These are phyloP conservation scores for Vaccinium macrocarpon DNA, from an alignment of 148 eudicot species.

Conservation along the genomic window DNA sequence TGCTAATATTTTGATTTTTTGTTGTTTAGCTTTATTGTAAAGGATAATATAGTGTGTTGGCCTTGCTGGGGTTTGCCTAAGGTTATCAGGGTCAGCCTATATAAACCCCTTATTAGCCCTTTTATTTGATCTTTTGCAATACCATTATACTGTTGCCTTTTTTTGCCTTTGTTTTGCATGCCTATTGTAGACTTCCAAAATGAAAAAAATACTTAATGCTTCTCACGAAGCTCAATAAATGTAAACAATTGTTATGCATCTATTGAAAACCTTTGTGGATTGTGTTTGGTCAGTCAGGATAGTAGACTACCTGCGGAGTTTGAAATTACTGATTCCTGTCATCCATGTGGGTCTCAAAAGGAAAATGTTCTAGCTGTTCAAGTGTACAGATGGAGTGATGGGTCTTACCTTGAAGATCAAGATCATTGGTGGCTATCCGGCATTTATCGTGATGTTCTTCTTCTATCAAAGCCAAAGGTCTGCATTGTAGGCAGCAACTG, in stretches of 20 bases:
- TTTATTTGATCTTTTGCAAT: background rate
- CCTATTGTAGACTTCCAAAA: background rate
- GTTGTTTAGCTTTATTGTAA: background rate
- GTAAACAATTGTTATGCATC: background rate
- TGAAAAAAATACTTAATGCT: background rate
- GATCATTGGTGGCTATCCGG: conserved; percentile 99
- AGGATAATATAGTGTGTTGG: background rate
- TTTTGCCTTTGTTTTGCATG: background rate
- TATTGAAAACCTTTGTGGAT: conserved; percentile 12
- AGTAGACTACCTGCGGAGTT: conserved; percentile 98
- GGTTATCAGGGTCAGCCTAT: background rate
- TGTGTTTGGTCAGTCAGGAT: conserved; percentile 77
- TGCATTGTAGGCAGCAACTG: background rate
- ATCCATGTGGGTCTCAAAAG: conserved; percentile 69
- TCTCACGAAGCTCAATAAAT: conserved; percentile 1
- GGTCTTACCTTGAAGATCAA: conserved; percentile 98
- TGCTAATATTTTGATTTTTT: background rate
- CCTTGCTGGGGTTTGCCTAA: background rate
- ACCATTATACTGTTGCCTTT: background rate
- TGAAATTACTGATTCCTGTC: conserved; percentile 79
- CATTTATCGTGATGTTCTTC: conserved; percentile 94
- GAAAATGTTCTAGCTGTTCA: conserved; percentile 77
- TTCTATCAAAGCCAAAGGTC: conserved; percentile 94
- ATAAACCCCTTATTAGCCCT: background rate
- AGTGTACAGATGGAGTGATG: conserved; percentile 95